Evolutionary conservation across 345 rosid species (phyloP).

Genomic region (Dipteronia sinensis): DNA sequence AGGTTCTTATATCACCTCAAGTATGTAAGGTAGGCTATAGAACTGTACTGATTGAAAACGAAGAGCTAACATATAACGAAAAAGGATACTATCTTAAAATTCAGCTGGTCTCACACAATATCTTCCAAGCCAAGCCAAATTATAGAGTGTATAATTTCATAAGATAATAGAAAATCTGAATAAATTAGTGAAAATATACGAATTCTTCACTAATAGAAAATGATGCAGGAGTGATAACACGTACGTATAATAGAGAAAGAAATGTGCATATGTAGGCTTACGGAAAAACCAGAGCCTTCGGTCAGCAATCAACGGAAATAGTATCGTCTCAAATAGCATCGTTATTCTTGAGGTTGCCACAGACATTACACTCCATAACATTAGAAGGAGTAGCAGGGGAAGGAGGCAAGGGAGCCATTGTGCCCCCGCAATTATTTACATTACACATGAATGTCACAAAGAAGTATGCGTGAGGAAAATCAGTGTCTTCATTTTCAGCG

Average conservation of each 20-base stretch:
- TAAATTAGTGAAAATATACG: no score
- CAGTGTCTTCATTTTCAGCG: conserved; percentile 21
- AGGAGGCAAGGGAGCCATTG: conserved; percentile 74
- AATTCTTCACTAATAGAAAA: no score
- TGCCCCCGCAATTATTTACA: conserved; percentile 69
- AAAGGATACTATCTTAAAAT: not conserved
- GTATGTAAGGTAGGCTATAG: no score
- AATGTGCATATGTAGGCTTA: not conserved
- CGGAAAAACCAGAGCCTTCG: not conserved
- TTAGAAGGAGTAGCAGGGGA: conserved; percentile 34
- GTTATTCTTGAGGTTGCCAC: conserved; percentile 58
- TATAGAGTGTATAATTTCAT: no score
- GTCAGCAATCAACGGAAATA: conserved; percentile 25
- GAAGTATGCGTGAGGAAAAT: conserved; percentile 88
- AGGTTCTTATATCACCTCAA: no score
- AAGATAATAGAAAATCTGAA: no score
- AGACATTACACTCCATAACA: conserved; percentile 82
- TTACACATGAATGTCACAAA: conserved; percentile 76
- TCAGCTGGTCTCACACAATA: not conserved
- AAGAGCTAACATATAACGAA: no score
- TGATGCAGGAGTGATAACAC: not conserved
- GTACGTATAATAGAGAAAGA: not conserved
- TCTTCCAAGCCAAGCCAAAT: not conserved
- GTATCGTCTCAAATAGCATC: conserved; percentile 32
- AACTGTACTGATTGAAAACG: no score